Base-by-base conservation (phyloP, 768 basidiomycete genomes). In the Coprinopsis marcescibilis region DNA sequence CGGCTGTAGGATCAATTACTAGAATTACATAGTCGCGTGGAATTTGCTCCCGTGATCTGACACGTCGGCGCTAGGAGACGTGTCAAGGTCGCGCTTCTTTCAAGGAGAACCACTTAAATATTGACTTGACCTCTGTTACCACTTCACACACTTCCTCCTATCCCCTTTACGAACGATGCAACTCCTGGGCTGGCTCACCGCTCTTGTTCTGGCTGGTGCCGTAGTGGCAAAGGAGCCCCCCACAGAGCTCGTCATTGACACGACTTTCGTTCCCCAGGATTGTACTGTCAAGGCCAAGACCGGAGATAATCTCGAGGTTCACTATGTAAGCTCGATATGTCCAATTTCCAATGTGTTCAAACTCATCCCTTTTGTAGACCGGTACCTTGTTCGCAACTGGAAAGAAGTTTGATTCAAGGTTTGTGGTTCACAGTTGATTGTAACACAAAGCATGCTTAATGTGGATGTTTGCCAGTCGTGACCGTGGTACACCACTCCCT, bases 401-500 rank as follows among this genome's bases (percentile, higher is more conserved):
- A 6, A 75, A 76, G 49, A 86, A 93, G 61, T 97, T 97, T 56
- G 93, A 97, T 65, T 93, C 90, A 7, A 92, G 89, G 78, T 85
- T 57, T 5, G 74, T 56, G 39, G 1, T 23, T 1, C 19, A 4
- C 21, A 26, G n/a, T 17, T 27, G 4, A 41, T 15, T 24, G 6
- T 32, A 25, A 32, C 26, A 4, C 34, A 46, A 14, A 36, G 7
- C 21, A 48, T 27, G 26, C 24, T 8, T 17, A 1, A 38, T 12
- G 17, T 12, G 8, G 39, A 13, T 49, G 29, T 11, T 25, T 34
- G 35, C 14, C 25, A 41, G 88, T 62, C 63, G 65, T 47, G 86
- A 91, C 70, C 85, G 93, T 30, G 78, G 77, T 46, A 57, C 65
- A 43, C 90, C 93, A 1, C 72, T 97, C 6, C 75, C 83, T 39